Evolutionary conservation across 495 filamentous ascomycete genomes (phyloP), one percentile per base, ranked within the genome.

Genomic region (Podospora appendiculata): DNA sequence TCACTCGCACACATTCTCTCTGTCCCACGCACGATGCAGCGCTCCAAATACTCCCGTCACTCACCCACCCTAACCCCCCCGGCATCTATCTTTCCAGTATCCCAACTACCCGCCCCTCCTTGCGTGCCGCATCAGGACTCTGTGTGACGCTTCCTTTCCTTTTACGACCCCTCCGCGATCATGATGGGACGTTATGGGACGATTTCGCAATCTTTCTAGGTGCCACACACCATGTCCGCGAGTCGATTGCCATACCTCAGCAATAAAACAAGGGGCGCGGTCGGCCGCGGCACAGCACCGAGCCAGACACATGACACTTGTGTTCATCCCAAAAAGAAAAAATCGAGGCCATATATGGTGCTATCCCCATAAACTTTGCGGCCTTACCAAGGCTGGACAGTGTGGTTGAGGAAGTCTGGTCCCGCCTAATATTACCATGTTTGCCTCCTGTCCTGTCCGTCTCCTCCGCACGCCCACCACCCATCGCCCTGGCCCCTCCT

Each of bases 351-450:
- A 49, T 12, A 16, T 25, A 25, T 25, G 25, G 25, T 25, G 25
- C 5, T 25, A 44, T 43, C 45, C 45, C 40, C 46, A 51, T 49
- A 48, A 42, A 16, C 50, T 48, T 50, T 39, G 42, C 10, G 36
- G n/a, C 33, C 47, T 38, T 40, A 43, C 19, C 52, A 56, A 47
- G 53, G 51, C 35, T 49, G 51, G 48, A 46, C 53, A 61, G 49
- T 52, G 52, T 47, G 53, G 17, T 32, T 45, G 44, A 44, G 36
- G 42, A 36, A 34, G 35, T 25, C 47, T 48, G 50, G 53, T 54
- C 56, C 58, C 56, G 56, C 52, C 54, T 59, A 54, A 61, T 59
- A 55, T 58, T 54, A 41, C 56, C 39, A n/a, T 57, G 38, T 51
- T 45, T 51, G 54, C 51, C 50, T 55, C 54, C 42, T 51, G 25